phyloP scores from a whole-genome alignment of 2,329 filamentous ascomycete genomes.

The Penicillium sp. region DNA sequence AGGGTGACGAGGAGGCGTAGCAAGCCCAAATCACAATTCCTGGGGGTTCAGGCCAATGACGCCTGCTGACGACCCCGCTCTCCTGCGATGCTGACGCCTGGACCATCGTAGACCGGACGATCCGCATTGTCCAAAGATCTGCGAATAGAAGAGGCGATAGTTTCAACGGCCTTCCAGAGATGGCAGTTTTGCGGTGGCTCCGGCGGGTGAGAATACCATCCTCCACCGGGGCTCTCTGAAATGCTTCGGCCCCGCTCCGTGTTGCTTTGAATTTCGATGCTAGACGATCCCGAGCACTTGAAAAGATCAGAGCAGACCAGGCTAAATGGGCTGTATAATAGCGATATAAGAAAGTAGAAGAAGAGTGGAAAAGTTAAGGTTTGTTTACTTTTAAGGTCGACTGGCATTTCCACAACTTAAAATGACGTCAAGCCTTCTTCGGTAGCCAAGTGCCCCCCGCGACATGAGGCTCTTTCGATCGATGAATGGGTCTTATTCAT shows the following conservation, averaged over 20 bases:
- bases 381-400: too few relatives aligned
- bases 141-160: not conserved
- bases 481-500: not conserved
- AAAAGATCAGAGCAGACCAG: not conserved
- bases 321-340: too few relatives aligned
- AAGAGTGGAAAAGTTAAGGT: not conserved
- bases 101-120: not conserved
- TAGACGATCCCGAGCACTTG: not conserved
- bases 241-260: not conserved
- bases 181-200: not conserved
- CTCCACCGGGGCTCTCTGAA: not conserved
- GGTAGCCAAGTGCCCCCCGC: not conserved
- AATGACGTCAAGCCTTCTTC: not conserved
- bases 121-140: not conserved
- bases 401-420: not conserved
- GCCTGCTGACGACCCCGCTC: not conserved
- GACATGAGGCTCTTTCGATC: not conserved
- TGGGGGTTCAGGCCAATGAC: not conserved
- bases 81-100: not conserved
- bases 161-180: not conserved
- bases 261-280: not conserved
- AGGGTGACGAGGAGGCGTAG: constrained; percentile 2
- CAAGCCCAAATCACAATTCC: not conserved
- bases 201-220: not conserved
- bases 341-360: not conserved